These are phyloP conservation scores for Nicotiana attenuata DNA, from an alignment of 257 asterid genomes.

Conservation along the genomic window DNA sequence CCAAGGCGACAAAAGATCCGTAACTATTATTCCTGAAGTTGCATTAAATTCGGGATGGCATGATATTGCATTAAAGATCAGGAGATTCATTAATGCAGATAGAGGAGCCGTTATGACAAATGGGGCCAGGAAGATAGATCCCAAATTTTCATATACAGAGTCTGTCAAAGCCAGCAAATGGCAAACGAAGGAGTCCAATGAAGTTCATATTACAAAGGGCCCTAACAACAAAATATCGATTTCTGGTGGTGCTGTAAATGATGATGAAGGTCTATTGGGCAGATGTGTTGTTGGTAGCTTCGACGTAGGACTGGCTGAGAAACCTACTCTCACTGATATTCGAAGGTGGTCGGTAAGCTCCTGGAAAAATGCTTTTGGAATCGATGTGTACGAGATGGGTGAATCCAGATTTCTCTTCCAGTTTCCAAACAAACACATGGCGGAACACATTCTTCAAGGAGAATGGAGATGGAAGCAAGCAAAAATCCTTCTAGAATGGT, in stretches of 20 bases:
- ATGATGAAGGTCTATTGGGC: neutral
- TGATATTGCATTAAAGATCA: neutral
- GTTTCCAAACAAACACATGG: no score
- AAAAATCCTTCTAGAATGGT: no score
- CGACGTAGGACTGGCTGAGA: neutral
- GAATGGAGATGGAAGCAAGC: no score
- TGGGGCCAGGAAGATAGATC: neutral
- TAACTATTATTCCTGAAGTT: no score
- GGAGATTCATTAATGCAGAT: neutral
- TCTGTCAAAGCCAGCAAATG: neutral
- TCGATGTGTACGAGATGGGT: neutral
- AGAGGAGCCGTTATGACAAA: neutral
- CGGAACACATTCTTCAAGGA: no score
- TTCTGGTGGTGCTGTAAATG: neutral
- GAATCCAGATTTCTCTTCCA: no score
- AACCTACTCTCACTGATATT: neutral
- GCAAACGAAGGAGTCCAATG: neutral
- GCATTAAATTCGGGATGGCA: no score
- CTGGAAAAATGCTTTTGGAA: neutral
- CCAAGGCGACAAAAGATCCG: no score
- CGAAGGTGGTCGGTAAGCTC: neutral
- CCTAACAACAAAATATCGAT: neutral
- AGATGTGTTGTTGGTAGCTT: neutral
- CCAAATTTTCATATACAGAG: neutral
- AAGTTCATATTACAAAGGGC: neutral